These are phyloP conservation scores for Cystobasidium sp. DNA, from an alignment of 1,284 basidiomycete genomes.

Conservation along the genomic window DNA sequence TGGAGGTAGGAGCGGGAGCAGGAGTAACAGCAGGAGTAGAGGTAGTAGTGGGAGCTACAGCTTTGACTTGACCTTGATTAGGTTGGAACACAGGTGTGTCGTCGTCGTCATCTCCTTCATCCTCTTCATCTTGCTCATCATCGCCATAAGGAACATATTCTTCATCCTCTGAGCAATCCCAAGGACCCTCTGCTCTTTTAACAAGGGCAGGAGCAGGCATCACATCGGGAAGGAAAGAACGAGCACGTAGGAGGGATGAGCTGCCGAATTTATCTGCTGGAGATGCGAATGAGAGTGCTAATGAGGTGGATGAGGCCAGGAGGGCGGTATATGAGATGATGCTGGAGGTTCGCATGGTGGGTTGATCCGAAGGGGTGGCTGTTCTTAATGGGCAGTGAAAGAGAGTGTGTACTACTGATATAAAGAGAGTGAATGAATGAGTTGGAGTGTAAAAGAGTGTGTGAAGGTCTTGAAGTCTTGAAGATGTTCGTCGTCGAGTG, in stretches of 20 bases:
- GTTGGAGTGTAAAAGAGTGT: not conserved
- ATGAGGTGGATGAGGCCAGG: slow-evolving; percentile 7
- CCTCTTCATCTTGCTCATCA: slow-evolving; percentile 8
- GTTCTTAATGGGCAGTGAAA: not conserved
- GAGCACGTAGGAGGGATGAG: slow-evolving; percentile 20
- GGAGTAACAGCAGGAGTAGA: not conserved
- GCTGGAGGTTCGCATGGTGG: slow-evolving; percentile 25
- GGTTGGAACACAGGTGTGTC: slow-evolving; percentile 7
- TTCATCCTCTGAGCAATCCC: slow-evolving; percentile 27
- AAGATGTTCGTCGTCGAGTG: not conserved
- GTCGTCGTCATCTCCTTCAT: not conserved
- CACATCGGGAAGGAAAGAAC: slow-evolving; percentile 20
- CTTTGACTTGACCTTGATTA: slow-evolving; percentile 10
- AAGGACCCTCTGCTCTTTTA: slow-evolving; percentile 16
- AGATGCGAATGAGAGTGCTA: slow-evolving; percentile 15
- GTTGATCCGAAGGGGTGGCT: not conserved
- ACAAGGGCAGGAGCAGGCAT: slow-evolving; percentile 7
- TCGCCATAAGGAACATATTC: slow-evolving; percentile 23
- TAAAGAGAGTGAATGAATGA: not conserved
- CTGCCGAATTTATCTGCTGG: slow-evolving; percentile 8
- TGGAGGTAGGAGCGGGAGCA: not conserved
- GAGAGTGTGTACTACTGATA: not conserved
- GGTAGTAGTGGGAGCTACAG: not conserved
- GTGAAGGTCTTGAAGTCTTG: not conserved
- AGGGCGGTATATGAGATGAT: slow-evolving; percentile 27